A percentile compares a stretch with the other conserved stretches of the same genome.
Evolutionary conservation across 352 stramenopile species (phyloP).

Genomic region (Pythium rishiriense): DNA sequence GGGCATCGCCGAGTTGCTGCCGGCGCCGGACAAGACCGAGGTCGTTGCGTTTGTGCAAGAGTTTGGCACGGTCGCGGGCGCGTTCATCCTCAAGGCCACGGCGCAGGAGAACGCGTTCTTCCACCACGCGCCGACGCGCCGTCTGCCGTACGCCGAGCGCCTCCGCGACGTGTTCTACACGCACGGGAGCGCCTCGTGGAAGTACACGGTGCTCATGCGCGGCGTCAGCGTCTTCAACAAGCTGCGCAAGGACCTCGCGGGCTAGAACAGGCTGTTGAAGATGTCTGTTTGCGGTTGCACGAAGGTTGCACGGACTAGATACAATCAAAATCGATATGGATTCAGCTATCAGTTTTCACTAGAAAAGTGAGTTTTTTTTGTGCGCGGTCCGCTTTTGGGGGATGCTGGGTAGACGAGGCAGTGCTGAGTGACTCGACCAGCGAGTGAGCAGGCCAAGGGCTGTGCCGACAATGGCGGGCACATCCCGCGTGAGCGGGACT

Average conservation of each 20-base stretch:
- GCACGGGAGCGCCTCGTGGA: constrained; percentile 64
- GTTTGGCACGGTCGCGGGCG: constrained; percentile 64
- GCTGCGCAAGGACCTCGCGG: constrained; percentile 23
- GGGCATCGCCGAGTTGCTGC: constrained; percentile 40
- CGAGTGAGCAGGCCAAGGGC: background rate
- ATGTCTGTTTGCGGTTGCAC: background rate
- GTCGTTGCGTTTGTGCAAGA: constrained; percentile 56
- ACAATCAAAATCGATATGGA: background rate
- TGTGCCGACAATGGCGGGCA: background rate
- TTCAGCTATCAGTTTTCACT: background rate
- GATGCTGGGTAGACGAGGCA: background rate
- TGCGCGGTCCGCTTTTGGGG: background rate
- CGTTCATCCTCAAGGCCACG: constrained; percentile 65
- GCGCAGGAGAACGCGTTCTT: constrained; percentile 66
- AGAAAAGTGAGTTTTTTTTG: background rate
- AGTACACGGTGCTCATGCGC: constrained; percentile 52
- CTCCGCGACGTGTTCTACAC: constrained; percentile 82
- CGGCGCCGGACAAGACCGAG: constrained; percentile 12
- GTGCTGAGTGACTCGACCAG: background rate
- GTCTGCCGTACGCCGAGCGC: constrained; percentile 59
- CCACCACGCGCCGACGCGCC: constrained; percentile 40
- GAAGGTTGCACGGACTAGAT: constrained; percentile 1
- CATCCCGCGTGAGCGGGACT: background rate
- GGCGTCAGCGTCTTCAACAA: constrained; percentile 51
- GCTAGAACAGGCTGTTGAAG: background rate